Evolutionary conservation across 2,329 filamentous ascomycete genomes (phyloP), one percentile per base, ranked within the genome.

Genomic region (Colletotrichum sojae): DNA sequence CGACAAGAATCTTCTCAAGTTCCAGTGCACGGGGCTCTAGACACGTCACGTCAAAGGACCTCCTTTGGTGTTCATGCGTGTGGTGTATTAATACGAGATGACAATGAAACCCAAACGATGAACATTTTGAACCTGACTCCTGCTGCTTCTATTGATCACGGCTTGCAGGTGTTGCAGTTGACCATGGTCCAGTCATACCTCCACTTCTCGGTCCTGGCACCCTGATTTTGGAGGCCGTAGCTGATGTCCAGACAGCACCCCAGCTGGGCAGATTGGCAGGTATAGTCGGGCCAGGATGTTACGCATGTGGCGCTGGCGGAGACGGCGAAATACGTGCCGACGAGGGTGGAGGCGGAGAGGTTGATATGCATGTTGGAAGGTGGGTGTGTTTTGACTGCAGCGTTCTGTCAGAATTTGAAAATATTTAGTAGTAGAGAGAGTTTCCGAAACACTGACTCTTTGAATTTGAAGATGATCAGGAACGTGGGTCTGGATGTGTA

Each of bases 1-100:
- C 0, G 67, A 60, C 15, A 58, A 49, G 18, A 67, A 71, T 5
- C 9, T 71, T 0, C 27, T 71, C 5, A 71, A 71, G 10, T 71
- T 71, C n/a, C 61, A 67, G 46, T 71, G 70, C 5, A 57, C 36
- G 1, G 70, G 70, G 1, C 16, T 71, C n/a, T 70, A 61, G 27
- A 16, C n/a, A 20, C 31, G 31, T 5, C 31, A 36, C 9, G 6
- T 36, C 2, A 36, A 36, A 10, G 9, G 31, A 2, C 8, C 2
- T 2, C 10, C 4, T 36, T 10, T 10, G 8, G 31, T 36, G 10
- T 36, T 36, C 31, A 36, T 36, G 9, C 31, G 31, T 4, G 31
- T 12, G 31, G 31, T 36, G 9, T 36, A 36, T 36, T 36, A 36
- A 36, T 36, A 10, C 31, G 8, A 36, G 31, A 36, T 5, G 4